Percentiles rank a stretch among this genome's conserved stretches.
These are phyloP conservation scores for Candida sphagnicola DNA, from an alignment of 805 yeast genomes.

Conservation along the genomic window DNA sequence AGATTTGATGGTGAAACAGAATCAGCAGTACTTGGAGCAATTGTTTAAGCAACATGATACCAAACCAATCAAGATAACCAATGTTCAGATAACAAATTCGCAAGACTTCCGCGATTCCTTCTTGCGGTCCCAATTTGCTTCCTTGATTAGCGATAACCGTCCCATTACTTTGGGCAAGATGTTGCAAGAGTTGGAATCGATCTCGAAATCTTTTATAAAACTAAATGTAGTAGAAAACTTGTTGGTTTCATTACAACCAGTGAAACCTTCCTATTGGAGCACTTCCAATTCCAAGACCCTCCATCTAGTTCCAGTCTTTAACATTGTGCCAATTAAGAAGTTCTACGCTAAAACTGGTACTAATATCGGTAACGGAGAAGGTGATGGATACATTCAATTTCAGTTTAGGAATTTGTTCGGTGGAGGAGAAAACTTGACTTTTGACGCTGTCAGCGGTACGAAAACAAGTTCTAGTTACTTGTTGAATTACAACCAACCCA, in stretches of 20 bases:
- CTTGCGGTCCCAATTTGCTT: constrained; percentile 43
- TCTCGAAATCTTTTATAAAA: constrained; percentile 40
- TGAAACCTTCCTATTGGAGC: constrained; percentile 7
- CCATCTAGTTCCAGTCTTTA: constrained; percentile 34
- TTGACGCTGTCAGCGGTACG: constrained; percentile 50
- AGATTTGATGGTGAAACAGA: constrained; percentile 28
- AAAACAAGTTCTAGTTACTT: constrained; percentile 49
- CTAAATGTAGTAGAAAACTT: constrained; percentile 42
- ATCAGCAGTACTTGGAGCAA: constrained; percentile 26
- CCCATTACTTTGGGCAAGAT: constrained; percentile 36
- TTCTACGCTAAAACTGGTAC: constrained; percentile 91
- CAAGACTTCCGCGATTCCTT: constrained; percentile 45
- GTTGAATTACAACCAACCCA: constrained; percentile 44
- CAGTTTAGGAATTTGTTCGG: constrained; percentile 55
- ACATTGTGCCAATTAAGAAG: constrained; percentile 54
- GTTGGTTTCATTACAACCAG: constrained; percentile 26
- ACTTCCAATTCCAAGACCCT: constrained; percentile 10
- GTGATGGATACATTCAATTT: constrained; percentile 84
- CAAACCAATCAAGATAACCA: constrained; percentile 40
- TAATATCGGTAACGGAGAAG: constrained; percentile 94
- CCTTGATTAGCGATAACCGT: constrained; percentile 35
- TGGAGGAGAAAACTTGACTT: constrained; percentile 49
- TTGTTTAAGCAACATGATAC: constrained; percentile 29
- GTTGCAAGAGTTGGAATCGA: constrained; percentile 38
- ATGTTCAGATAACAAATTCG: constrained; percentile 47